Conservation (phyloP, 1,284 basidiomycete genomes). For the Melampsora americana region DNA sequence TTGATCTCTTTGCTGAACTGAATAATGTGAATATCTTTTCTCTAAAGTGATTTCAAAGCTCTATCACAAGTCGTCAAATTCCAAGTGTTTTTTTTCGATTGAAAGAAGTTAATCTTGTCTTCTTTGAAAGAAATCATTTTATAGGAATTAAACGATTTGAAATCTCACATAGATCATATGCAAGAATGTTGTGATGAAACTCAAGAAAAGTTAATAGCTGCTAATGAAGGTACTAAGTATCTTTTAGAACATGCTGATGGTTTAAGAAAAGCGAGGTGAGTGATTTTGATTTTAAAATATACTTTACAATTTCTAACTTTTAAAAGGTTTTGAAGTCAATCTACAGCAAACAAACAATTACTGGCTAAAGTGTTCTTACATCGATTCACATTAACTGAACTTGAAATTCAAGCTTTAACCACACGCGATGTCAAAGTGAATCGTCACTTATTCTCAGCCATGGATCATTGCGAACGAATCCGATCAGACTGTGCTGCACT, state of each 20-base stretch:
- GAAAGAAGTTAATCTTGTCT: not conserved
- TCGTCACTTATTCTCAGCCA: constrained; percentile 70
- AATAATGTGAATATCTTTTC: constrained; percentile 49
- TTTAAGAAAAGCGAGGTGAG: constrained; percentile 73
- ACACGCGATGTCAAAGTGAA: constrained; percentile 75
- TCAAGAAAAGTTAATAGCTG: constrained; percentile 70
- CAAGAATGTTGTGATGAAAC: constrained; percentile 75
- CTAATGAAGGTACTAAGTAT: constrained; percentile 73
- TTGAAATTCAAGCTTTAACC: constrained; percentile 70
- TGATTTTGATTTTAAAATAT: not conserved
- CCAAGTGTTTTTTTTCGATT: no score
- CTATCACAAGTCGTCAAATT: not conserved
- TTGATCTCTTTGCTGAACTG: constrained; percentile 55
- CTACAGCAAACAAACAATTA: constrained; percentile 61
- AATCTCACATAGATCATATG: constrained; percentile 61
- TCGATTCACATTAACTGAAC: constrained; percentile 75
- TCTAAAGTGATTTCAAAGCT: not conserved
- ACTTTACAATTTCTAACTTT: constrained; percentile 1
- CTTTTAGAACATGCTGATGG: constrained; percentile 83
- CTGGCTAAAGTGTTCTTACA: constrained; percentile 75
- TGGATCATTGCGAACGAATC: constrained; percentile 81
- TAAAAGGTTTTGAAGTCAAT: constrained; percentile 63
- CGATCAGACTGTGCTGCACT: constrained; percentile 78
- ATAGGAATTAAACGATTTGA: constrained; percentile 69
- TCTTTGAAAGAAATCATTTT: constrained; percentile 66